Evolutionary conservation across 805 yeast genomes (phyloP).

Genomic region (Nematodospora valgi): DNA sequence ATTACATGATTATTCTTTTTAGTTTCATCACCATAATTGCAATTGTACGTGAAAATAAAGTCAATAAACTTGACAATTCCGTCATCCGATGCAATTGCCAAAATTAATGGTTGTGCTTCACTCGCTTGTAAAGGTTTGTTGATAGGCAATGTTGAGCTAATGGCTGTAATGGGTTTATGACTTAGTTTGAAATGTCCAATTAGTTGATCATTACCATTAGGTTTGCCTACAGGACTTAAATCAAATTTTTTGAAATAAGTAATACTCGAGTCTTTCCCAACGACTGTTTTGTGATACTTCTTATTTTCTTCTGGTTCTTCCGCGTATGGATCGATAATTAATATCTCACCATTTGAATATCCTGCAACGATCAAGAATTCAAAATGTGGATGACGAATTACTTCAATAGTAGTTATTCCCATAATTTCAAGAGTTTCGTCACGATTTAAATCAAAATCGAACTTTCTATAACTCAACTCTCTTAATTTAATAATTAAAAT

Average conservation of each 20-base stretch:
- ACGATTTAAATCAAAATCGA: conserved; percentile 40
- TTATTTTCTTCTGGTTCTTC: conserved; percentile 3
- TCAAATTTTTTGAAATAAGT: conserved; percentile 37
- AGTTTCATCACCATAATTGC: conserved; percentile 27
- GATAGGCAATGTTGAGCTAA: conserved; percentile 26
- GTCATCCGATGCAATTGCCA: conserved; percentile 60
- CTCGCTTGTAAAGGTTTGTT: conserved; percentile 4
- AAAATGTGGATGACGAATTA: conserved; percentile 26
- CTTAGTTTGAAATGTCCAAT: conserved; percentile 64
- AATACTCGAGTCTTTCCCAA: conserved; percentile 26
- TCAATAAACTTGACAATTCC: conserved; percentile 62
- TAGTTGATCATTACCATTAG: conserved; percentile 12
- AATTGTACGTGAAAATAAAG: conserved; percentile 30
- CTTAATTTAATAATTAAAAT: conserved; percentile 57
- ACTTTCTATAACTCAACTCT: conserved; percentile 39
- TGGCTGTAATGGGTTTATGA: conserved; percentile 52
- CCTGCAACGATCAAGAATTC: conserved; percentile 55
- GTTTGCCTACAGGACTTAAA: conserved; percentile 25
- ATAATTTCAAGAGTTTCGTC: conserved; percentile 5
- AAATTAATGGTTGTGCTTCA: conserved; percentile 28
- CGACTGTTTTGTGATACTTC: conserved; percentile 17
- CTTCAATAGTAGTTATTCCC: conserved; percentile 23
- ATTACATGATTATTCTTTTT: conserved; percentile 20
- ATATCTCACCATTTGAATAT: conserved; percentile 59
- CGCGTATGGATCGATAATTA: conserved; percentile 40